Percentiles rank a stretch among this genome's conserved stretches.
phyloP scores from a whole-genome alignment of 192 early-diverging fungal species.

The Rhizophagus prolifer region DNA sequence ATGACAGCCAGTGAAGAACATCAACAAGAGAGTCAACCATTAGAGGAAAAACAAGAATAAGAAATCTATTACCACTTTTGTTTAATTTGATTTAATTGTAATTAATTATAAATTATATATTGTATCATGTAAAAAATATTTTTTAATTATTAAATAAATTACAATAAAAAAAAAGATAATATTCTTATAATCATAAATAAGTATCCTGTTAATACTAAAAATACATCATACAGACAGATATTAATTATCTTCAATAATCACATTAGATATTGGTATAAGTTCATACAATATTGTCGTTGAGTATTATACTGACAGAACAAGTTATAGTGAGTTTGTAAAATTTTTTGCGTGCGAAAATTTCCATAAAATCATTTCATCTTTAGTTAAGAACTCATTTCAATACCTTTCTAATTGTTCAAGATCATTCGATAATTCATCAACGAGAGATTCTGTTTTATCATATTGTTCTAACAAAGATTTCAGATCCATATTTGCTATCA shows the following conservation, averaged over 20 bases:
- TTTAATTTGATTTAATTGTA: background rate
- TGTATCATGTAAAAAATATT: too few relatives aligned
- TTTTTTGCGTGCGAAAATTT: too few relatives aligned
- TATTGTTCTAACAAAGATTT: background rate
- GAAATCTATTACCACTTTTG: background rate
- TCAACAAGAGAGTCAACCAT: background rate
- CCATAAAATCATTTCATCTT: too few relatives aligned
- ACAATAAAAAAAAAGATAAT: background rate
- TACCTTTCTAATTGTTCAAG: background rate
- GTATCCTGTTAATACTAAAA: too few relatives aligned
- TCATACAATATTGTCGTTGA: too few relatives aligned
- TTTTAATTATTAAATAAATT: background rate
- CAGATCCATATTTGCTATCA: background rate
- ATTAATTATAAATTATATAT: background rate
- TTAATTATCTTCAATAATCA: too few relatives aligned
- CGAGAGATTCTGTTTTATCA: background rate
- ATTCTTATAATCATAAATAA: too few relatives aligned
- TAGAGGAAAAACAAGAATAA: background rate
- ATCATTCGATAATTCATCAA: background rate
- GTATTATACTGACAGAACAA: too few relatives aligned
- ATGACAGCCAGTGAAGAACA: constrained; percentile 49
- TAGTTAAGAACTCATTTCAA: too few relatives aligned
- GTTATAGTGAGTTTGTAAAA: too few relatives aligned
- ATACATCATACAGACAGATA: too few relatives aligned
- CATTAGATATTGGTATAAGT: too few relatives aligned